Percentiles rank a stretch among this genome's conserved stretches.
These are phyloP conservation scores for Vitis labrusca DNA, from an alignment of 164 flowering plant species.

Conservation along the genomic window DNA sequence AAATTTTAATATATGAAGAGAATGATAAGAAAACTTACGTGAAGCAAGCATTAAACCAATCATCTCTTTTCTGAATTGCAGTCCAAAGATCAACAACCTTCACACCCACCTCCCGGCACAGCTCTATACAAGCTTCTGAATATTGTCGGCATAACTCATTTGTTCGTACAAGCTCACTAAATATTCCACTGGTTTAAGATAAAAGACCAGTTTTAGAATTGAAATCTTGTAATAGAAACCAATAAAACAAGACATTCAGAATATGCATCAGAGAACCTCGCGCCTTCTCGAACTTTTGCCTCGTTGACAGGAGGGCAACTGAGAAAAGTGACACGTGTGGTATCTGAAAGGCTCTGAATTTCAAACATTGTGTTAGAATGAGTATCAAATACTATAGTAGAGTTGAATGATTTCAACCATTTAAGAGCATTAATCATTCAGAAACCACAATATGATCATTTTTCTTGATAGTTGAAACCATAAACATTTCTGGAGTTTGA, in stretches of 20 bases:
- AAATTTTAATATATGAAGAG: not conserved
- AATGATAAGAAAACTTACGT: constrained; percentile 52
- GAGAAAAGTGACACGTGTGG: constrained; percentile 40
- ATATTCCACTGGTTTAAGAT: constrained; percentile 37
- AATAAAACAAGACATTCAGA: not conserved
- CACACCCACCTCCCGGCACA: constrained; percentile 68
- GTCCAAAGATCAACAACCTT: constrained; percentile 74
- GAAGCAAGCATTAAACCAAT: constrained; percentile 72
- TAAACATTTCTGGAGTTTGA: no score
- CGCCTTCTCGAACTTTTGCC: constrained; percentile 31
- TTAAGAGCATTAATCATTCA: no score
- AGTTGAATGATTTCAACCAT: no score
- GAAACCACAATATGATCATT: no score
- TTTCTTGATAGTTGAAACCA: no score
- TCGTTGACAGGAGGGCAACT: constrained; percentile 56
- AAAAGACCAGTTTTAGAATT: constrained; percentile 3
- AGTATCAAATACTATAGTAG: no score
- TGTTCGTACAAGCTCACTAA: constrained; percentile 60
- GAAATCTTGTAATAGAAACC: not conserved
- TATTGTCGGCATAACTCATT: constrained; percentile 69
- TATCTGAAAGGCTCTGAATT: constrained; percentile 58
- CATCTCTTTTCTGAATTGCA: constrained; percentile 66
- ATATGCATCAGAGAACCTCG: constrained; percentile 35
- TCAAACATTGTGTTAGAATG: no score
- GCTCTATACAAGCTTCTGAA: constrained; percentile 79